Evolutionary conservation across 805 yeast genomes (phyloP).

Genomic region (Teunomyces stri): DNA sequence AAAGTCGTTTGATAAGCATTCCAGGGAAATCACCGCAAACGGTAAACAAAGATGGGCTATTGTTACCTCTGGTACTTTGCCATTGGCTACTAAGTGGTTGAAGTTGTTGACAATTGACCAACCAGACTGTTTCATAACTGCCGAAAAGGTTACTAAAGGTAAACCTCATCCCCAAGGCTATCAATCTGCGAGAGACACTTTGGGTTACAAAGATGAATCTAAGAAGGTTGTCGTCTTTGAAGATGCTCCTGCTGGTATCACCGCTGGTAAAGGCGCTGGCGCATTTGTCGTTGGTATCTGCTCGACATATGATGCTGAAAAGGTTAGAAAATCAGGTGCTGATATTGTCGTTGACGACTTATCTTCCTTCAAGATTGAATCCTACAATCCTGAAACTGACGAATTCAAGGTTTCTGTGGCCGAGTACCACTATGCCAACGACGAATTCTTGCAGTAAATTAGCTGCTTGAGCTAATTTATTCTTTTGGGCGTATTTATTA

Average conservation of each 20-base stretch:
- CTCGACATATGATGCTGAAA: constrained; percentile 69
- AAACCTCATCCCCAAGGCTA: constrained; percentile 89
- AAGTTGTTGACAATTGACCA: constrained; percentile 53
- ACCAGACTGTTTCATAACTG: constrained; percentile 79
- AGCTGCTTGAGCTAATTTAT: constrained; percentile 21
- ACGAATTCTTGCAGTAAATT: constrained; percentile 31
- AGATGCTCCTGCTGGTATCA: constrained; percentile 86
- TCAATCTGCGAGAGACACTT: constrained; percentile 51
- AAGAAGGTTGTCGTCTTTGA: constrained; percentile 67
- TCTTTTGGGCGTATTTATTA: constrained; percentile 15
- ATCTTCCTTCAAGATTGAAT: constrained; percentile 56
- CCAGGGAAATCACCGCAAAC: constrained; percentile 41
- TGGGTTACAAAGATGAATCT: constrained; percentile 36
- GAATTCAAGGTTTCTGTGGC: constrained; percentile 39
- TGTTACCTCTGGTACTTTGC: constrained; percentile 80
- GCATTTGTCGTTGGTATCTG: constrained; percentile 82
- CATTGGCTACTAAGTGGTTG: constrained; percentile 79
- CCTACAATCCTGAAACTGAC: constrained; percentile 40
- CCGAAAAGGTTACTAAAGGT: constrained; percentile 74
- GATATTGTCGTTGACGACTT: constrained; percentile 77
- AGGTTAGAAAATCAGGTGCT: constrained; percentile 74
- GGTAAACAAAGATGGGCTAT: constrained; percentile 71
- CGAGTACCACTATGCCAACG: constrained; percentile 44
- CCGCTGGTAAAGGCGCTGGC: constrained; percentile 82
- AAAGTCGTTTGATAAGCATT: constrained; percentile 48